These are phyloP conservation scores for Aspergillus affinis DNA, from an alignment of 495 filamentous ascomycete genomes.

Conservation along the genomic window DNA sequence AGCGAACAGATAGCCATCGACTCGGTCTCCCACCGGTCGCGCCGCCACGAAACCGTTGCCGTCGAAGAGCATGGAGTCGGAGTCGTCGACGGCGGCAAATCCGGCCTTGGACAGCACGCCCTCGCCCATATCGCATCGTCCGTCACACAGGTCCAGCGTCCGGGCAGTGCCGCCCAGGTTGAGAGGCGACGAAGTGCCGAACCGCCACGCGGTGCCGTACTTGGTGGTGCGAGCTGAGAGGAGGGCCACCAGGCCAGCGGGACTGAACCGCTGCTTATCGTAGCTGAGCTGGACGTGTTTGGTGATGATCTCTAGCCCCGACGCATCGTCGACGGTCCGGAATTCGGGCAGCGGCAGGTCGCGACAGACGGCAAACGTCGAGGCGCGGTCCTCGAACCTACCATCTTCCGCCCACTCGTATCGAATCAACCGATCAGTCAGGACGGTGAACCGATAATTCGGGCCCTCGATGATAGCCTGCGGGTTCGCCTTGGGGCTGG, in stretches of 20 bases:
- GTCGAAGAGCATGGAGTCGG: slow-evolving; percentile 57
- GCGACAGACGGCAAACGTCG: slow-evolving; percentile 55
- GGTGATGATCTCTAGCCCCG: slow-evolving; percentile 49
- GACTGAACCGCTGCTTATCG: slow-evolving; percentile 49
- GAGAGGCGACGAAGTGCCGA: slow-evolving; percentile 36
- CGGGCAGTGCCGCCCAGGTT: slow-evolving; percentile 54
- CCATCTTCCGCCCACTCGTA: slow-evolving; percentile 58
- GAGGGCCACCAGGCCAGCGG: slow-evolving; percentile 39
- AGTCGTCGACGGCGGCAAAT: slow-evolving; percentile 53
- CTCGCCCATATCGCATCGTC: slow-evolving; percentile 44
- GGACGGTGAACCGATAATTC: slow-evolving; percentile 55
- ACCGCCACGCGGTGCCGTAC: slow-evolving; percentile 43
- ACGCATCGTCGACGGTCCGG: slow-evolving; percentile 36
- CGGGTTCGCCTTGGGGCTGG: slow-evolving; percentile 43
- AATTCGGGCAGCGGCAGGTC: slow-evolving; percentile 48
- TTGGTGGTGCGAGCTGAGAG: slow-evolving; percentile 33
- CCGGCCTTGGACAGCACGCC: slow-evolving; percentile 50
- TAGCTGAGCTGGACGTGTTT: slow-evolving; percentile 50
- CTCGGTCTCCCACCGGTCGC: slow-evolving; percentile 36
- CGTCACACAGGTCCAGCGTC: slow-evolving; percentile 54
- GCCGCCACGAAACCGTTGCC: slow-evolving; percentile 46
- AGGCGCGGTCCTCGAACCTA: slow-evolving; percentile 57
- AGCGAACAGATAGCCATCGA: slow-evolving; percentile 58
- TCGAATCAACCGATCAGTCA: slow-evolving; percentile 51
- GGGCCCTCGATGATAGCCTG: slow-evolving; percentile 44